Evolutionary conservation across 1,139 yeast species (phyloP).

Genomic region (Diutina scorzettiae): DNA sequence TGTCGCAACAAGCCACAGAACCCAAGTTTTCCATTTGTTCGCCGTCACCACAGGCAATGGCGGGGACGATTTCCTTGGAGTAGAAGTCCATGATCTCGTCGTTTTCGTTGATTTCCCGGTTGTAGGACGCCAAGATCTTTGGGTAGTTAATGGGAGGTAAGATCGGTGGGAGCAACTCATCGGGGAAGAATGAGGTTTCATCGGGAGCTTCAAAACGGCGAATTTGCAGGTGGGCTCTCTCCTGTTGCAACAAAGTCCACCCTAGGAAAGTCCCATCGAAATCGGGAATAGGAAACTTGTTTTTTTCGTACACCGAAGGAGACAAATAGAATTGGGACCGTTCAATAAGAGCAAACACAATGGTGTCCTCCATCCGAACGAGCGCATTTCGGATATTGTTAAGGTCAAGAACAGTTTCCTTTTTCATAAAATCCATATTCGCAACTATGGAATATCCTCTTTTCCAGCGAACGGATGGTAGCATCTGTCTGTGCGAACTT

Average conservation of each 20-base stretch:
- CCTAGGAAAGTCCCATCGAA: conserved; percentile 79
- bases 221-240: conserved; percentile 68
- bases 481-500: too few species aligned
- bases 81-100: conserved; percentile 54
- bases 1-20: conserved; percentile 73
- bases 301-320: conserved; percentile 57
- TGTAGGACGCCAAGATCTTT: conserved; percentile 58
- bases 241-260: conserved; percentile 71
- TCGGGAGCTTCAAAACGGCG: conserved; percentile 93
- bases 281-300: conserved; percentile 49
- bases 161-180: conserved; percentile 49
- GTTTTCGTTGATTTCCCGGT: conserved; percentile 69
- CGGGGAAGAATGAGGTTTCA: conserved; percentile 84
- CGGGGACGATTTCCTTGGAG: conserved; percentile 60
- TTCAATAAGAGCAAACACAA: conserved; percentile 84
- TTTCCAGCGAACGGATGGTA: too few species aligned
- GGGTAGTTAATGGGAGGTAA: conserved; percentile 78
- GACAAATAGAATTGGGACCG: conserved; percentile 78
- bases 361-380: conserved; percentile 92
- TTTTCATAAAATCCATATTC: conserved; percentile 73
- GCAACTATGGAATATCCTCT: too few species aligned
- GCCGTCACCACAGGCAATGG: conserved; percentile 54
- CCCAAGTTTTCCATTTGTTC: conserved; percentile 84
- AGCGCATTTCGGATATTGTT: conserved; percentile 74
- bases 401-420: conserved; percentile 72